These are phyloP conservation scores for Lactuca saligna DNA, from an alignment of 129 eudicot species.

Conservation along the genomic window DNA sequence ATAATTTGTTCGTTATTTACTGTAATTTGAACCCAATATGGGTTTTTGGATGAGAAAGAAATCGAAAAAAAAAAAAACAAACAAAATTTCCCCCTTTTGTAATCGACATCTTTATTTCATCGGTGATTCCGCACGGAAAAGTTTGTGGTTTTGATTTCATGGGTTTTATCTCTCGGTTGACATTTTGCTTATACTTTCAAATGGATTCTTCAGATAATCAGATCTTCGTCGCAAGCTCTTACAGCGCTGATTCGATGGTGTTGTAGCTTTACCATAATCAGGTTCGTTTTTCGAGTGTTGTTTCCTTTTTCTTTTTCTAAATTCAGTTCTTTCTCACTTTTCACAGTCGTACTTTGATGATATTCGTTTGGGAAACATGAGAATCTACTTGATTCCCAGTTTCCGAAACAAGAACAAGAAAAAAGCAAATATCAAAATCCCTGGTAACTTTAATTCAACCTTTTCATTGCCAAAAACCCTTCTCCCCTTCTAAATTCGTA, in stretches of 20 bases:
- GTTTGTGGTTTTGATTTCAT: slow-evolving; percentile 22
- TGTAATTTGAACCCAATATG: slow-evolving; percentile 3
- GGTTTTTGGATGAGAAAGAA: not conserved
- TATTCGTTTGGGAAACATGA: slow-evolving; percentile 1
- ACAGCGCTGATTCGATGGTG: slow-evolving; percentile 12
- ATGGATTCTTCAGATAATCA: slow-evolving; percentile 33
- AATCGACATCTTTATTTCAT: not conserved
- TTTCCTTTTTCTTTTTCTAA: slow-evolving; percentile 1
- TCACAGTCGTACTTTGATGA: not conserved
- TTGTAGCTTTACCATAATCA: slow-evolving; percentile 23
- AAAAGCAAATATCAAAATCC: not conserved
- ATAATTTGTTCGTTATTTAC: not conserved
- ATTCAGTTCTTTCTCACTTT: slow-evolving; percentile 1
- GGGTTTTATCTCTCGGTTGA: slow-evolving; percentile 12
- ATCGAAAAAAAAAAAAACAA: not conserved
- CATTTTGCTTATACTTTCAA: slow-evolving; percentile 21
- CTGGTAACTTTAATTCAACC: slow-evolving; percentile 23
- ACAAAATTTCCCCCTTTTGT: not conserved
- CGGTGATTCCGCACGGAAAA: not conserved
- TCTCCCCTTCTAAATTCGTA: not conserved
- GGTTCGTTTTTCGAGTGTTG: slow-evolving; percentile 22
- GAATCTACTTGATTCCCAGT: slow-evolving; percentile 12
- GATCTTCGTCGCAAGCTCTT: slow-evolving; percentile 35
- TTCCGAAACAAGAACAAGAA: not conserved
- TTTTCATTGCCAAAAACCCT: slow-evolving; percentile 5